Percentiles rank a stretch among this genome's conserved stretches.
phyloP scores from a whole-genome alignment of 1,139 yeast species.

The Suzukiozyma palmioleophila region DNA sequence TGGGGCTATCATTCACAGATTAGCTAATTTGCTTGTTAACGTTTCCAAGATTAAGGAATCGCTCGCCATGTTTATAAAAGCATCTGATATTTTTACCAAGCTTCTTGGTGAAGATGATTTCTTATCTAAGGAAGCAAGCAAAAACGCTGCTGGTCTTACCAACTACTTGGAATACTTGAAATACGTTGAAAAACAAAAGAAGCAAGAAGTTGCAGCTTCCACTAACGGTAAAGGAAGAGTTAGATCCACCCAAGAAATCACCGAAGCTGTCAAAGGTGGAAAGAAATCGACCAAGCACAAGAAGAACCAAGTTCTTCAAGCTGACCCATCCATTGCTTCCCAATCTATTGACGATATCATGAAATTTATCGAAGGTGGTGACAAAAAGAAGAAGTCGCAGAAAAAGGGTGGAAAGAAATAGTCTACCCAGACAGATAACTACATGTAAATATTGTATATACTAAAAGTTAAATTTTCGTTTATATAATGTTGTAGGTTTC shows the following conservation, averaged over 20 bases:
- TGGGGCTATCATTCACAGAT: constrained; percentile 59
- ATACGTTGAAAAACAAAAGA: constrained; percentile 22
- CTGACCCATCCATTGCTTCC: constrained; percentile 53
- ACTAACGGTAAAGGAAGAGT: constrained; percentile 9
- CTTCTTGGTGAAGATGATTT: constrained; percentile 60
- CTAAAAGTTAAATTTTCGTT: background rate
- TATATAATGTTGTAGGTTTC: no score
- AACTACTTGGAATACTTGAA: constrained; percentile 36
- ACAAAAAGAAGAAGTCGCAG: constrained; percentile 14
- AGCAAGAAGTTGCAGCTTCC: constrained; percentile 15
- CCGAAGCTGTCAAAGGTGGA: constrained; percentile 8
- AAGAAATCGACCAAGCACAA: constrained; percentile 15
- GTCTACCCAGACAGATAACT: background rate
- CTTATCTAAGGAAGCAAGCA: constrained; percentile 59
- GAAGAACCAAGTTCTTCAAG: constrained; percentile 27
- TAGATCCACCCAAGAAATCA: constrained; percentile 7
- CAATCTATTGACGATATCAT: constrained; percentile 67
- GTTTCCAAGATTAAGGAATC: constrained; percentile 53
- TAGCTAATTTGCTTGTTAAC: constrained; percentile 60
- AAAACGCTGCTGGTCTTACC: constrained; percentile 52
- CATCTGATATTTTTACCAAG: constrained; percentile 51
- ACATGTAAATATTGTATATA: constrained; percentile 4
- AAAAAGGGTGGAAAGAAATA: constrained; percentile 12
- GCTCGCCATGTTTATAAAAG: constrained; percentile 44
- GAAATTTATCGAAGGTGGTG: constrained; percentile 56